These are phyloP conservation scores for Heliosperma pusillum DNA, from an alignment of 148 eudicot genomes.

Conservation along the genomic window DNA sequence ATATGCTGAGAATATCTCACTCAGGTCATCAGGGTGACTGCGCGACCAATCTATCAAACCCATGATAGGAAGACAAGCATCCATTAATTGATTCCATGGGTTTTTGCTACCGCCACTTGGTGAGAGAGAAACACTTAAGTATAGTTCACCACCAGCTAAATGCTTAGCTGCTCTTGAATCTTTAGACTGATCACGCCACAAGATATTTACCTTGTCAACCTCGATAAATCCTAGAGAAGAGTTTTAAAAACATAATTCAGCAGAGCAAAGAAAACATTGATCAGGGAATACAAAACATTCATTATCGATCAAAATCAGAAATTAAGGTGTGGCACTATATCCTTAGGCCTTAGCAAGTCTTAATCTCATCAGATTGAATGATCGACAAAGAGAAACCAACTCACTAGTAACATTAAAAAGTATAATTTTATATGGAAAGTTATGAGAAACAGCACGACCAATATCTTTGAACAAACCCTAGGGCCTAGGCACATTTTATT, in stretches of 20 bases:
- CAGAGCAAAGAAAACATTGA: constrained; percentile 1
- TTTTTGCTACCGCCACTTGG: constrained; percentile 37
- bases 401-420: constrained; percentile 3
- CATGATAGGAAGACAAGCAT: constrained; percentile 68
- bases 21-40: constrained; percentile 85
- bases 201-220: constrained; percentile 75
- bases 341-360: neutral
- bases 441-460: too few relatives aligned
- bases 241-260: neutral
- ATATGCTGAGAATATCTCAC: constrained; percentile 45
- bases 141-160: constrained; percentile 51
- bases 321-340: neutral
- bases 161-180: constrained; percentile 29
- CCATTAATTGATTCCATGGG: constrained; percentile 59
- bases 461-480: too few relatives aligned
- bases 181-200: constrained; percentile 61
- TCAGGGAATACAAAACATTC: constrained; percentile 5
- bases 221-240: constrained; percentile 52
- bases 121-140: constrained; percentile 55
- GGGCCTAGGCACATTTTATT: too few relatives aligned
- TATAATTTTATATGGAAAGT: too few relatives aligned
- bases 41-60: constrained; percentile 86
- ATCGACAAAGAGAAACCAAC: neutral
- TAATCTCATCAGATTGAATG: neutral
- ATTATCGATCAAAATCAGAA: neutral